Evolutionary conservation across 768 basidiomycete genomes (phyloP).

Genomic region (Melanogaster broomeanus): DNA sequence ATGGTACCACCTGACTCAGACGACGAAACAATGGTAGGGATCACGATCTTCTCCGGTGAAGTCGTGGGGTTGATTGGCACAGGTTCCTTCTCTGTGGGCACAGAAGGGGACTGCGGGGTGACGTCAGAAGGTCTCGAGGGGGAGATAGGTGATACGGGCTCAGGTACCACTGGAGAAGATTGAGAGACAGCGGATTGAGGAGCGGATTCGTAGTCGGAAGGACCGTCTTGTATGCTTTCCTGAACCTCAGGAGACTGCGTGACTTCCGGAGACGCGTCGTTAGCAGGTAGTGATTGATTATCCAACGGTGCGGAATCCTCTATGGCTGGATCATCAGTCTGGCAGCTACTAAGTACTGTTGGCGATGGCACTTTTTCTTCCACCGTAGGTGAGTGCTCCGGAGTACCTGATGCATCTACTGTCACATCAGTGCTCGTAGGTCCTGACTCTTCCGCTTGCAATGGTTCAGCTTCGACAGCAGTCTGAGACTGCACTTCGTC

Average conservation of each 20-base stretch:
- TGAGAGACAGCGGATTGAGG: slow-evolving; percentile 15
- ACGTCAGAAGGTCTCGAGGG: neutral
- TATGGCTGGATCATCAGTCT: neutral
- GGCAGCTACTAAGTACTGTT: neutral
- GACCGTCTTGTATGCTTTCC: slow-evolving; percentile 4
- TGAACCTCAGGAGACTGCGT: slow-evolving; percentile 1
- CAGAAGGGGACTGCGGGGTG: neutral
- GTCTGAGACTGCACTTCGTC: neutral
- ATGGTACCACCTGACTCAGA: neutral
- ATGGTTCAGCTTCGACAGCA: neutral
- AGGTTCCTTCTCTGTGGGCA: neutral
- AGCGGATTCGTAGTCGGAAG: slow-evolving; percentile 14
- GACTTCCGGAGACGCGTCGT: slow-evolving; percentile 2
- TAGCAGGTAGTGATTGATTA: neutral
- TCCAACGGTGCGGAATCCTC: slow-evolving; percentile 1
- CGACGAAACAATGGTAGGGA: neutral
- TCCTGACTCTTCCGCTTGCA: slow-evolving; percentile 5
- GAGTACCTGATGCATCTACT: neutral
- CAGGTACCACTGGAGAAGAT: slow-evolving; percentile 3
- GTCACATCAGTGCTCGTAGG: neutral
- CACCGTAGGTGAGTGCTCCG: neutral
- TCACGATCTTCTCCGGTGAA: slow-evolving; percentile 1
- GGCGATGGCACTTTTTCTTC: neutral
- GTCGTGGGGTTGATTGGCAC: neutral
- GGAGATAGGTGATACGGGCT: neutral